Base-by-base conservation (phyloP, 768 basidiomycete species). In the Leccinellum luteum region DNA sequence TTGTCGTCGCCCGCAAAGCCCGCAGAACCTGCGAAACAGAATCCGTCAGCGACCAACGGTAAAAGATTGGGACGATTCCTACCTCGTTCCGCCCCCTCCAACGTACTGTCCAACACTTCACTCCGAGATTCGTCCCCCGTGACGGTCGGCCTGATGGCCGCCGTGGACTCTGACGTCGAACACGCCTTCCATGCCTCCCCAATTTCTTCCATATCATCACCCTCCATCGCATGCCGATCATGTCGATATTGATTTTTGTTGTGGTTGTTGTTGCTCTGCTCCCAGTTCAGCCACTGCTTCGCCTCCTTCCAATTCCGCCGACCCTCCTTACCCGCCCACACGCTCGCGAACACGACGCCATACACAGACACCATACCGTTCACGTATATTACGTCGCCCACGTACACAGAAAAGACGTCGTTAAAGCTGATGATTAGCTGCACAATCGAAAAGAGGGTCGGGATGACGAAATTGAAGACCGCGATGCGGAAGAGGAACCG, bases 381-480 rank as follows among this genome's bases (percentile, higher is more conserved):
- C 45, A 51, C 59, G 8, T 14, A 21, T 6, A 45, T 25, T 0
- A 60, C 13, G 5, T 60, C 50, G n/a, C 48, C 32, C 3, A 51
- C 50, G 6, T 14, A 21, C 28, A 3, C 14, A 48, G 7, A 6
- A n/a, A 31, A 15, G 12, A 50, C 38, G 41, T 56, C 23, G 2
- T 14, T 14, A 14, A 50, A 56, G 25, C 14, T 17, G 41, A 56
- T 10, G 15, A 50, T 7, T 8, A 50, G 28, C 4, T 44, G 56
- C 23, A n/a, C 54, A 14, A 63, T 53, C 6, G 62, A 63, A 23
- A 64, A 53, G 21, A 53, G 13, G 13, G 57, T 51, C 1, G 70
- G 71, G 23, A 71, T 32, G 19, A 65, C 32, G 53, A 71, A 71
- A 48, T 72, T 71, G 12, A 69, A 59, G 31, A 62, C 55, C 17